Conservation (phyloP, 1,284 basidiomycete species). For the Inonotus obliquus region DNA sequence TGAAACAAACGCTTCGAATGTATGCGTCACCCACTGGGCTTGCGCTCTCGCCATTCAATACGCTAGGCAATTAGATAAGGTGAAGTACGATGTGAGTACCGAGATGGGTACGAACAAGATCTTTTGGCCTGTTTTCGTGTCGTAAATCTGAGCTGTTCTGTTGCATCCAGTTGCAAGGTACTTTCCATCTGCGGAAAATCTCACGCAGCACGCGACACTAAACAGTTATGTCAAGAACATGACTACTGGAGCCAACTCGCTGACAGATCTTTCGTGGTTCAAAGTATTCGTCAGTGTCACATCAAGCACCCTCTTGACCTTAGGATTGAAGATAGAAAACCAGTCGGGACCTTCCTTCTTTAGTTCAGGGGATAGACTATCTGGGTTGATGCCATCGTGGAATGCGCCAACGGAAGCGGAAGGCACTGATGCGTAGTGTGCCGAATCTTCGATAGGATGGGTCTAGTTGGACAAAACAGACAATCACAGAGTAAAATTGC, state of each 20-base stretch:
- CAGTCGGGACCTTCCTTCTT: slow-evolving; percentile 89
- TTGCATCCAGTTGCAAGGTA: slow-evolving; percentile 78
- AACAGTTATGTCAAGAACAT: slow-evolving; percentile 2
- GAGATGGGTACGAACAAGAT: slow-evolving; percentile 39
- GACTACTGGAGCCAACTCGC: slow-evolving; percentile 1
- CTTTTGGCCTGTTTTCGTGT: slow-evolving; percentile 65
- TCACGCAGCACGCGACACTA: slow-evolving; percentile 78
- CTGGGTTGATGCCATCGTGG: too few species aligned
- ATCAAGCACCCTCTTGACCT: slow-evolving; percentile 77
- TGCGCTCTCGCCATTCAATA: slow-evolving; percentile 63
- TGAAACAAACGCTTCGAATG: slow-evolving; percentile 82
- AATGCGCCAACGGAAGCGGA: background rate
- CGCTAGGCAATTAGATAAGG: slow-evolving; percentile 36
- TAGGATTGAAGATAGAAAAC: slow-evolving; percentile 93
- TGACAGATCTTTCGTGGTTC: slow-evolving; percentile 81
- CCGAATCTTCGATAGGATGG: too few species aligned
- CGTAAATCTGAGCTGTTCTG: slow-evolving; percentile 70
- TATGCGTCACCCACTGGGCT: slow-evolving; percentile 71
- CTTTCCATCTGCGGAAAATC: slow-evolving; percentile 78
- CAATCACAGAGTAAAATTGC: too few species aligned
- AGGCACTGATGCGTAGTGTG: too few species aligned
- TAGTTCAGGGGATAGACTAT: too few species aligned
- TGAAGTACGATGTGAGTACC: background rate
- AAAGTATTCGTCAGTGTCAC: slow-evolving; percentile 86
- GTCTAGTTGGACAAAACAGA: too few species aligned